Evolutionary conservation across 768 basidiomycete genomes (phyloP), one percentile per base, ranked within the genome.

Genomic region (Cubamyces lactineus): DNA sequence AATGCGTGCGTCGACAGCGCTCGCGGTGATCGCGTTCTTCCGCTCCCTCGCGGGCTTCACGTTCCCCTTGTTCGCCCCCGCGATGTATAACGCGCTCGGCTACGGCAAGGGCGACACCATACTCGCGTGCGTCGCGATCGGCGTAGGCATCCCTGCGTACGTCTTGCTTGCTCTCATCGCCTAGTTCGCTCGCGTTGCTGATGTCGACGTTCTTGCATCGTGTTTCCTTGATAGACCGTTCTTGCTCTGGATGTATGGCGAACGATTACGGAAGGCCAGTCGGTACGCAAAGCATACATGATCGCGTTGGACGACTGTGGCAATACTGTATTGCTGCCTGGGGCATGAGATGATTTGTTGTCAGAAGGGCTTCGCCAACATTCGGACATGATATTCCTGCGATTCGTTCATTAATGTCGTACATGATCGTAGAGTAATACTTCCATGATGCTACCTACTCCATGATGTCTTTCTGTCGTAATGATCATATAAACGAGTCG

Each of bases 51-150:
- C 84, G 1, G 91, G 89, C 0, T 91, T 89, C 57, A 84, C 80
- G 0, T 91, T 92, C 69, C 91, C 90, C 1, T 73, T 92, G 16
- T 92, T 92, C 65, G 88, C 86, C 4, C 84, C 87, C 24, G 75
- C 80, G 41, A 88, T 91, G 84, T 91, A 83, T 71, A 69, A 75
- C 1, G 74, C 76, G 13, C 75, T 91, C 1, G 90, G 89, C 2
- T 87, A 86, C 57, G 89, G 89, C 0, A 87, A 86, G 61, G 88
- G 86, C 5, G 73, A 85, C 61, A 87, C 88, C 0, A 77, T 91
- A 1, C 76, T 92, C 5, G 87, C 88, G 0, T 79, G 72, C 5
- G 64, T 81, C 1, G 77, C 84, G 1, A 80, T 91, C 46, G 79
- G 71, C 0, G 71, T 91, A 30, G 88, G 89, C n/a, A 83, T 84